Conservation (phyloP, 768 basidiomycete species). For the Panus rudis region DNA sequence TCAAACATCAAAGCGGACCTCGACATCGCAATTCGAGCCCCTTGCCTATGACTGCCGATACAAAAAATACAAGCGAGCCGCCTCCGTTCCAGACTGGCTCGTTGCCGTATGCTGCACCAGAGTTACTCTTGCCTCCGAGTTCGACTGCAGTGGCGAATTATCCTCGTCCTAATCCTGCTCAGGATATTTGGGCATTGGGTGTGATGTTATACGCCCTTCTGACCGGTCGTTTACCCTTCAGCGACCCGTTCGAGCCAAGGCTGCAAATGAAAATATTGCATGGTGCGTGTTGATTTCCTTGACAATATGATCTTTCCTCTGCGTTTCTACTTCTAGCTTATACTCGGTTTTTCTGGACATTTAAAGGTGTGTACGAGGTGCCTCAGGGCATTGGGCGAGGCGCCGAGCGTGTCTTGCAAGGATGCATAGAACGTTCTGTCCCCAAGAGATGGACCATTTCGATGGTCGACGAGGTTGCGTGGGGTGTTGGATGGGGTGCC, state of each 20-base stretch:
- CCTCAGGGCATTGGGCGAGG: slow-evolving; percentile 51
- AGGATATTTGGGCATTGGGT: slow-evolving; percentile 96
- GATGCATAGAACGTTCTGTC: slow-evolving; percentile 68
- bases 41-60: slow-evolving; percentile 23
- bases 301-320: background rate
- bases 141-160: slow-evolving; percentile 27
- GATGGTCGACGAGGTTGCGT: slow-evolving; percentile 73
- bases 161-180: slow-evolving; percentile 50
- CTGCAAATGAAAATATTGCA: slow-evolving; percentile 87
- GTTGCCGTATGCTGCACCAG: slow-evolving; percentile 85
- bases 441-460: slow-evolving; percentile 70
- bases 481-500: slow-evolving; percentile 68
- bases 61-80: slow-evolving; percentile 23
- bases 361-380: slow-evolving; percentile 54
- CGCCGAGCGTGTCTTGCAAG: slow-evolving; percentile 63
- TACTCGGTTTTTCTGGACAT: slow-evolving; percentile 5
- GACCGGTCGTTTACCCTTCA: slow-evolving; percentile 80
- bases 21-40: slow-evolving; percentile 46
- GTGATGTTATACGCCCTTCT: slow-evolving; percentile 83
- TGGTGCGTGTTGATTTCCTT: slow-evolving; percentile 37
- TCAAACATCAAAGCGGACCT: slow-evolving; percentile 33
- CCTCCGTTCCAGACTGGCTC: slow-evolving; percentile 68
- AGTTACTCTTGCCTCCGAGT: slow-evolving; percentile 63
- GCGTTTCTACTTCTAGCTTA: slow-evolving; percentile 2
- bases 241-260: slow-evolving; percentile 85